Percentiles rank a stretch among this genome's conserved stretches.
phyloP scores from a whole-genome alignment of 345 rosid genomes.

The Melaleuca alternifolia region DNA sequence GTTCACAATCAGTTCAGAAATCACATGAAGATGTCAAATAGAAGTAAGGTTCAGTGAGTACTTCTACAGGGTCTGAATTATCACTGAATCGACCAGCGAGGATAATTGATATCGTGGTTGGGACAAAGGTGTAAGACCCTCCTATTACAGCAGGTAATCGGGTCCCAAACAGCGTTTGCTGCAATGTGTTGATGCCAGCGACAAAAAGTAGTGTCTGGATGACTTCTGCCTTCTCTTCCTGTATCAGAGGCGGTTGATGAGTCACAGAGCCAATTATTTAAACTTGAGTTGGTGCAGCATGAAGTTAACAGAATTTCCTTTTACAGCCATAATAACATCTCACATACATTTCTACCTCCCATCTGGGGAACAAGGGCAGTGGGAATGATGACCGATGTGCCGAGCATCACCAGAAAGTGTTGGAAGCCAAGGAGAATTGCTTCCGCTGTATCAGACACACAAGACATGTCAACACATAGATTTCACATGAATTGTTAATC shows the following conservation, averaged over 20 bases:
- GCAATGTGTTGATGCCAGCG: constrained; percentile 93
- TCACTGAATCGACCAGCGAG: constrained; percentile 84
- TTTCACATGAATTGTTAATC: not conserved
- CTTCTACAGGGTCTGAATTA: constrained; percentile 50
- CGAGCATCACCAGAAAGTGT: constrained; percentile 94
- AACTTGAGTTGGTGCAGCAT: not conserved
- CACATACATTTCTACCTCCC: constrained; percentile 99
- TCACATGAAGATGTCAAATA: not conserved
- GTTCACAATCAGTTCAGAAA: not conserved
- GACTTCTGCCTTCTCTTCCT: constrained; percentile 95
- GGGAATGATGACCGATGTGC: constrained; percentile 86
- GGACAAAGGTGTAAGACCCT: constrained; percentile 90
- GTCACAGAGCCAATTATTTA: not conserved
- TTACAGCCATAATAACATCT: constrained; percentile 5
- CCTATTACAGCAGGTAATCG: constrained; percentile 94
- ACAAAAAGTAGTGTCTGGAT: constrained; percentile 96
- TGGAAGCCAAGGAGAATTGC: constrained; percentile 97
- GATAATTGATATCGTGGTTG: constrained; percentile 91
- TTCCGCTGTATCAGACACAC: constrained; percentile 51
- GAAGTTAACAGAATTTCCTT: not conserved
- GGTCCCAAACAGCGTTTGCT: constrained; percentile 69
- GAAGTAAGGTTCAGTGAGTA: constrained; percentile 16
- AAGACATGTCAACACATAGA: not conserved
- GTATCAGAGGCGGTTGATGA: not conserved
- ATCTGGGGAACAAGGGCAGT: constrained; percentile 97